Base-by-base conservation (phyloP, 768 basidiomycete genomes). In the Mycena epipterygia region DNA sequence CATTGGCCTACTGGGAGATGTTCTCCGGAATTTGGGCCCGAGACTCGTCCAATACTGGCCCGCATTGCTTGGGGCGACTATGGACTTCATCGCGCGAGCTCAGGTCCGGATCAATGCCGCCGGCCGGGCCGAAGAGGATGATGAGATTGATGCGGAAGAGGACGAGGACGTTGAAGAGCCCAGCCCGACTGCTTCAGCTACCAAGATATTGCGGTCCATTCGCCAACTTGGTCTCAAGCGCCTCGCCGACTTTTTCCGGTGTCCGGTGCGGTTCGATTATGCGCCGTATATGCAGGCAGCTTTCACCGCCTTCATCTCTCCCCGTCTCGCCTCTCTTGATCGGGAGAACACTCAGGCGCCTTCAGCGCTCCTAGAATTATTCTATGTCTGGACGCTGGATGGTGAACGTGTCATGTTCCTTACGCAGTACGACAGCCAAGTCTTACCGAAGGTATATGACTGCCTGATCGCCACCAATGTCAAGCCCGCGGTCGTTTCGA, bases 301-400 rank as follows among this genome's bases (percentile, higher is more conserved):
- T 12, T 98, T 95, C 82, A 67, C 83, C 1, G 82, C 88, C 0
- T 89, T 95, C 83, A 93, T 99, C 74, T 89, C 92, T 0, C 96
- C 97, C 0, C 93, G 98, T 8, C 85, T 99, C 27, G 82, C 89
- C 0, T 79, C 83, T 5, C 84, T 99, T 29, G 91, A 93, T 68
- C 85, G 81, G 48, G 98, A 99, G 80, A 99, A 97, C 75, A 95
- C 93, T 0, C 97, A 98, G 79, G 88, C 95, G 0, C 96, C 97
- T 0, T 97, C 96, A 0, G 91, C 94, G 0, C 84, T 97, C 21
- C 83, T 99, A 48, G 96, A 98, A 42, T 84, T 98, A 25, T 93
- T 98, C 81, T 87, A 90, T 67, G 82, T 87, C 8, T 97, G 96
- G 93, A 89, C 94, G 0, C 78, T 84, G 19, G 84, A 88, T 21